Evolutionary conservation across 176 grass and related monocot genomes (phyloP).

Genomic region (Poa pratensis): DNA sequence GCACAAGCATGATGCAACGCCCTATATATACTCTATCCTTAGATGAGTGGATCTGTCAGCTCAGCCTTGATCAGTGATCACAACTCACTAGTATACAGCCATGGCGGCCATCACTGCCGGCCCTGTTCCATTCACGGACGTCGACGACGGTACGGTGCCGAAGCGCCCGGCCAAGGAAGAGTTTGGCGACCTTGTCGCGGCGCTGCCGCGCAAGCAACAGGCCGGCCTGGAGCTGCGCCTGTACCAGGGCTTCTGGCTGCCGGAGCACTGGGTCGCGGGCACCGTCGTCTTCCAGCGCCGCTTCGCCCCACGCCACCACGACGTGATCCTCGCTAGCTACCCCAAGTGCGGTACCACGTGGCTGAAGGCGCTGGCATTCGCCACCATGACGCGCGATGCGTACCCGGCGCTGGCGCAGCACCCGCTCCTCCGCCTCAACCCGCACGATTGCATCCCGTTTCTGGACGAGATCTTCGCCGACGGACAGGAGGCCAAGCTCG

Average conservation of each 20-base stretch:
- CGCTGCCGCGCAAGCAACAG: constrained; percentile 33
- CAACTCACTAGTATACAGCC: background rate
- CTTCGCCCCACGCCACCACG: constrained; percentile 39
- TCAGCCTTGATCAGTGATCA: background rate
- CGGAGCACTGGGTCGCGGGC: constrained; percentile 22
- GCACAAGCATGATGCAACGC: background rate
- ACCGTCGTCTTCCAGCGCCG: constrained; percentile 29
- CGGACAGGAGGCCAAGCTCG: constrained; percentile 32
- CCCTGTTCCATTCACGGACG: constrained; percentile 51
- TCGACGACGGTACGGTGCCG: constrained; percentile 3
- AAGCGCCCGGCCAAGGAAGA: background rate
- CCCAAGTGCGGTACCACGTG: constrained; percentile 56
- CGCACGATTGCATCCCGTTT: constrained; percentile 57
- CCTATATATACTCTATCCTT: background rate
- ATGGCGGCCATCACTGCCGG: background rate
- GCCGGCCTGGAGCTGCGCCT: background rate
- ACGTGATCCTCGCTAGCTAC: constrained; percentile 50
- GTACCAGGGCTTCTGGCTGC: constrained; percentile 41
- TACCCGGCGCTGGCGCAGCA: constrained; percentile 22
- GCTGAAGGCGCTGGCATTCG: constrained; percentile 37
- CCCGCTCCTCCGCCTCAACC: constrained; percentile 57
- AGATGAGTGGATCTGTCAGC: background rate
- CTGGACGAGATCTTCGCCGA: constrained; percentile 38
- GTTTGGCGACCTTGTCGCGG: constrained; percentile 34
- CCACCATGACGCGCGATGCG: constrained; percentile 27